Conservation (phyloP, 2,329 filamentous ascomycete genomes). For the Aspergillus sp. region DNA sequence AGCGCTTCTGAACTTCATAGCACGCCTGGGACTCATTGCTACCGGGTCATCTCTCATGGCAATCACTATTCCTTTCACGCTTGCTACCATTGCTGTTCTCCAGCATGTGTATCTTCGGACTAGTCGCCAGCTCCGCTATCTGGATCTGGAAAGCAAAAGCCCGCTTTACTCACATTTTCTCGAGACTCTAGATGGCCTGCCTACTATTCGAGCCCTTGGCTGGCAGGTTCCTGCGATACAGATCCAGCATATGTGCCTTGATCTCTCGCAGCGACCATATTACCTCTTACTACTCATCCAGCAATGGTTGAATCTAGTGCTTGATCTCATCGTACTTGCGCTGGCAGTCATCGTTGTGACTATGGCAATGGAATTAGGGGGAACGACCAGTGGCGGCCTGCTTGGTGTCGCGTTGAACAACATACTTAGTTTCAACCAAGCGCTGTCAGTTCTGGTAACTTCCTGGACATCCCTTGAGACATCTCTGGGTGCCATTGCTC, state of each 20-base stretch:
- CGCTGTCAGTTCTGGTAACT: constrained; percentile 35
- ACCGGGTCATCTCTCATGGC: constrained; percentile 28
- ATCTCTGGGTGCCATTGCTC: constrained; percentile 42
- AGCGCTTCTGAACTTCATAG: background rate
- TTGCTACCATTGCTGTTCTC: constrained; percentile 34
- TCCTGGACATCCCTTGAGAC: constrained; percentile 49
- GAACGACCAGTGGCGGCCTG: constrained; percentile 30
- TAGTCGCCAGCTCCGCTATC: constrained; percentile 41
- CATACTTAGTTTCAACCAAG: constrained; percentile 40
- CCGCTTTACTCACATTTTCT: constrained; percentile 44
- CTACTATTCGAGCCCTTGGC: constrained; percentile 44
- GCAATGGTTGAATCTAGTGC: constrained; percentile 13
- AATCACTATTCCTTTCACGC: constrained; percentile 32
- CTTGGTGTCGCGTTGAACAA: constrained; percentile 41
- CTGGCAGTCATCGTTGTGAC: constrained; percentile 6
- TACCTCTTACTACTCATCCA: constrained; percentile 16
- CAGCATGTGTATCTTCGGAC: constrained; percentile 40
- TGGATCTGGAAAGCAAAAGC: constrained; percentile 47
- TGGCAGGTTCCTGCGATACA: constrained; percentile 26
- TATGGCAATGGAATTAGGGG: constrained; percentile 9
- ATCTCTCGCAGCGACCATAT: constrained; percentile 12
- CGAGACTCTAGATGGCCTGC: constrained; percentile 42
- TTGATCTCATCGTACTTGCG: constrained; percentile 10
- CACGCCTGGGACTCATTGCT: constrained; percentile 14
- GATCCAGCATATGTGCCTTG: background rate